phyloP scores from a whole-genome alignment of 306 rosid genomes.

The Corylus americana region DNA sequence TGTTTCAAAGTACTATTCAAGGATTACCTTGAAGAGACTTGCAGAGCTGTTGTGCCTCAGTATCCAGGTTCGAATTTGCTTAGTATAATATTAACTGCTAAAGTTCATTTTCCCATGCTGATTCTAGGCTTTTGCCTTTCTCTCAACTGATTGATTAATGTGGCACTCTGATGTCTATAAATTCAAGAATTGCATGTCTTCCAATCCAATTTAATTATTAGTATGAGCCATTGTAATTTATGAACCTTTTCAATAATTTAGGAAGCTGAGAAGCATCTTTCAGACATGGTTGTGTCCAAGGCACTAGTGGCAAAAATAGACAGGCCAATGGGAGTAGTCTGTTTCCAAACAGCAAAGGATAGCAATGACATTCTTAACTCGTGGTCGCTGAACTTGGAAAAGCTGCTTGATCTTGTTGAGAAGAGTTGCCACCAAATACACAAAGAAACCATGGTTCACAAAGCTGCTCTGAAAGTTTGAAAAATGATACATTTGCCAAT shows the following conservation, averaged over 20 bases:
- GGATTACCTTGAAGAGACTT: slow-evolving; percentile 68
- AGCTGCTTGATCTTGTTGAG: slow-evolving; percentile 93
- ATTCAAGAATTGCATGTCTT: slow-evolving; percentile 4
- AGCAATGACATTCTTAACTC: slow-evolving; percentile 85
- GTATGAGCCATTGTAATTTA: slow-evolving; percentile 10
- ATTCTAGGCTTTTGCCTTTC: neutral
- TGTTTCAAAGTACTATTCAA: slow-evolving; percentile 77
- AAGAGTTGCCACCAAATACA: slow-evolving; percentile 97
- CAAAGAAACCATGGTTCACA: slow-evolving; percentile 95
- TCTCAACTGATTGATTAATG: slow-evolving; percentile 1
- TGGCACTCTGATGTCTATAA: slow-evolving; percentile 4
- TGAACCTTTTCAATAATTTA: slow-evolving; percentile 23
- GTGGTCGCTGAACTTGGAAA: slow-evolving; percentile 94
- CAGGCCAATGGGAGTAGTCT: slow-evolving; percentile 80
- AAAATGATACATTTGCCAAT: slow-evolving; percentile 8
- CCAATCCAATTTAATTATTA: neutral
- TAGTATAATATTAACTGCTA: neutral
- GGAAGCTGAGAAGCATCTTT: slow-evolving; percentile 98
- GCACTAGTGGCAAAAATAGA: slow-evolving; percentile 90
- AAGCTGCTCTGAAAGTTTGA: slow-evolving; percentile 75
- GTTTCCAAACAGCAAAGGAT: slow-evolving; percentile 86
- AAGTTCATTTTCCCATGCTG: neutral
- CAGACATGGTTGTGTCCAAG: slow-evolving; percentile 98
- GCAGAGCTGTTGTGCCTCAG: slow-evolving; percentile 76
- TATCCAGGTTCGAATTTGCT: slow-evolving; percentile 55